Evolutionary conservation across 164 flowering plant species (phyloP).

Genomic region (Magnolia kwangsiensis): DNA sequence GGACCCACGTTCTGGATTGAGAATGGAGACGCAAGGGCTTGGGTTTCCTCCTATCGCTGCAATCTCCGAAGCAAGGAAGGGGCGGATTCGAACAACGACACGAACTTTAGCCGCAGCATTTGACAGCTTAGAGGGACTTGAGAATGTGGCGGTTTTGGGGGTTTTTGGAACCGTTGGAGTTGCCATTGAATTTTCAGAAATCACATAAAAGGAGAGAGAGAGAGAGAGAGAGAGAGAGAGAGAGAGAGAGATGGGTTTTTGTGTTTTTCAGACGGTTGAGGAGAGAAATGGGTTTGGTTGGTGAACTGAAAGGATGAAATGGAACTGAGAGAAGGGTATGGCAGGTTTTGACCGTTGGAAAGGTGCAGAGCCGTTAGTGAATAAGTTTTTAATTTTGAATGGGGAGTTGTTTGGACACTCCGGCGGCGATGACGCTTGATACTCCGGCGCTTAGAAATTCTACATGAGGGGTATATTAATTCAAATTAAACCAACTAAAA

Average conservation of each 20-base stretch:
- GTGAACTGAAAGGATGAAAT: background rate
- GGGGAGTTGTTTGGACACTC: background rate
- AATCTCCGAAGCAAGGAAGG: constrained; percentile 65
- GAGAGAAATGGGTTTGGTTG: background rate
- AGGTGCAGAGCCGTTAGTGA: background rate
- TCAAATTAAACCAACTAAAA: background rate
- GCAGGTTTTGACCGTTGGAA: constrained; percentile 9
- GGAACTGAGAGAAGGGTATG: background rate
- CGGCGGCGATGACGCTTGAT: background rate
- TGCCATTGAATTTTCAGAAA: constrained; percentile 14
- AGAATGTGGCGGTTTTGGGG: constrained; percentile 13
- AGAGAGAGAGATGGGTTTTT: background rate
- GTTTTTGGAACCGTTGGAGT: constrained; percentile 11
- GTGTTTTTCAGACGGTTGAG: background rate
- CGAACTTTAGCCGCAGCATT: constrained; percentile 53
- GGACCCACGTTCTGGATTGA: constrained; percentile 27
- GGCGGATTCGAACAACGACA: constrained; percentile 71
- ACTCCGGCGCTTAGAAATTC: background rate
- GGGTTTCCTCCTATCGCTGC: constrained; percentile 18
- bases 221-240: background rate
- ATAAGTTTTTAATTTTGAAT: background rate
- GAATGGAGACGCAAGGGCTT: constrained; percentile 45
- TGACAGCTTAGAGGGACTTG: constrained; percentile 15
- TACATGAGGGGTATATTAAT: background rate
- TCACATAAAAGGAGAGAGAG: background rate